phyloP scores from a whole-genome alignment of 257 asterid species.

The Gentiana dahurica region DNA sequence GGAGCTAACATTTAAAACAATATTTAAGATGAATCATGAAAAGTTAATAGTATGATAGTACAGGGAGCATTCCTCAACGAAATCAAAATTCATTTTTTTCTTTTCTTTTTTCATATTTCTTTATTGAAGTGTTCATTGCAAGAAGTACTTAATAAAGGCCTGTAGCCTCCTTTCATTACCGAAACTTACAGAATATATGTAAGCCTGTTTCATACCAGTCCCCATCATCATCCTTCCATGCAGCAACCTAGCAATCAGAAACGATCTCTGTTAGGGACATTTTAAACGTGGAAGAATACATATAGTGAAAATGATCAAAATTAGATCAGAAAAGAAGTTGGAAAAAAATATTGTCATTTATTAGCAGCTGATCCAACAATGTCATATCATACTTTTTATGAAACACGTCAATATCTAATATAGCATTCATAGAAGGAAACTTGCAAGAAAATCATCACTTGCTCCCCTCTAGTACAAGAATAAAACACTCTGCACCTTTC shows the following conservation, averaged over 20 bases:
- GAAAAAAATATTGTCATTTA: too few species aligned
- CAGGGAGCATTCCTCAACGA: conserved; percentile 4
- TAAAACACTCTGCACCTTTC: conserved; percentile 45
- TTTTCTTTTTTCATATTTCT: neutral
- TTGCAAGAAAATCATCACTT: too few species aligned
- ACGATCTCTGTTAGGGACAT: conserved; percentile 12
- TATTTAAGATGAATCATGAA: neutral
- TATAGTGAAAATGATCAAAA: too few species aligned
- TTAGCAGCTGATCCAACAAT: too few species aligned
- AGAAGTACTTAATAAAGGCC: neutral
- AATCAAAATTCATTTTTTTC: too few species aligned
- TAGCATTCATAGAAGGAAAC: too few species aligned
- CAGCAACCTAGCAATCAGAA: conserved; percentile 53
- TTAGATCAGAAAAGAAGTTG: too few species aligned
- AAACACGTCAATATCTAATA: too few species aligned
- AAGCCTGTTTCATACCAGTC: conserved; percentile 98
- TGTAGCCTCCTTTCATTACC: too few species aligned
- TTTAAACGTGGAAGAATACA: neutral
- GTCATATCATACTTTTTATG: too few species aligned
- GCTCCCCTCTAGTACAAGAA: neutral
- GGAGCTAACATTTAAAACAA: neutral
- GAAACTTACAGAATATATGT: conserved; percentile 85
- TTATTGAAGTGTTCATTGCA: neutral
- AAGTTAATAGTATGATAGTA: neutral
- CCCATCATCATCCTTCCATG: conserved; percentile 96